Base-by-base conservation (phyloP, 2,329 filamentous ascomycete species). In the Alternaria solani region DNA sequence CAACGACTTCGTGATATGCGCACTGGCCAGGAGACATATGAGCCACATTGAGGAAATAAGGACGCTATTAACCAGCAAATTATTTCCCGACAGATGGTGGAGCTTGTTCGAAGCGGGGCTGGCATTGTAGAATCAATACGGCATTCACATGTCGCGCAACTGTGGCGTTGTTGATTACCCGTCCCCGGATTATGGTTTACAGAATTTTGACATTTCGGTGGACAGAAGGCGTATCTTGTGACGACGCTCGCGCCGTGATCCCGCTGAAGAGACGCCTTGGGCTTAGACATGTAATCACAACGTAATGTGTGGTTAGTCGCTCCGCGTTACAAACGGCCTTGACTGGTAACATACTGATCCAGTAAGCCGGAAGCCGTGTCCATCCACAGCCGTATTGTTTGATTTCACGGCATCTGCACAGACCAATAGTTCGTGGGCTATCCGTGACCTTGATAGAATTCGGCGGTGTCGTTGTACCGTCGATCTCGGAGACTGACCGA, bases 381-480 rank as follows among this genome's bases (percentile, higher is more conserved):
- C 54, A 52, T 56, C 56, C 56, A 67, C 55, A 63, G 59, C 61
- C 61, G 51, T 64, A 59, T 58, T 54, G 69, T 74, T 71, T 71
- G 69, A 66, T 58, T 65, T 53, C 64, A 66, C 64, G 46, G 55
- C 59, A 56, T 62, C 59, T 38, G 75, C 75, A 78, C 75, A 65
- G 75, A 57, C 74, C 75, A 76, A 65, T 67, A 49, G 76, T 78
- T 78, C 73, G 59, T 70, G 65, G 57, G 44, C 58, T 70, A 64
- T 68, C 68, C 61, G 64, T 67, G 58, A 61, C 61, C 55, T 47
- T 51, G 41, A 53, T 52, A 71, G 72, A 68, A 68, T 71, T 73
- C 74, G 66, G 61, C 69, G 59, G 67, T 64, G 66, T 67, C 54
- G 61, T 66, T 66, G 72, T 74, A 63, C 63, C 48, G 55, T 63